These are phyloP conservation scores for Phytophthora aleatoria DNA, from an alignment of 352 stramenopile species.

Conservation along the genomic window DNA sequence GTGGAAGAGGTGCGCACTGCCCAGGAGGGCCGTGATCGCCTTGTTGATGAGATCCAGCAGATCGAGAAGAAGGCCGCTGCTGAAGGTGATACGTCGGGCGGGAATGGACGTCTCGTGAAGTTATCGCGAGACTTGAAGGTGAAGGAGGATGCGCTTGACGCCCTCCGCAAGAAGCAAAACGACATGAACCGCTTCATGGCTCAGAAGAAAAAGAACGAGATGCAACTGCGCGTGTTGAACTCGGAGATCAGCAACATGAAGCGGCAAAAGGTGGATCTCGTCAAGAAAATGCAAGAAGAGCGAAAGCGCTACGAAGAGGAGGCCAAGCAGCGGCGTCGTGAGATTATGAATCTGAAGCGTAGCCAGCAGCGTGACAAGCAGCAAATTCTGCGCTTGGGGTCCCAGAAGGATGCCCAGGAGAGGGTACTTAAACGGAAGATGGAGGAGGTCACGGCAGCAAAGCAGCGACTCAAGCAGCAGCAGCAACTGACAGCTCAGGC, in stretches of 20 bases:
- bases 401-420: conserved; percentile 85
- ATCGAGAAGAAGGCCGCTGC: conserved; percentile 66
- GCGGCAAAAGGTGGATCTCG: conserved; percentile 86
- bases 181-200: conserved; percentile 85
- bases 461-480: conserved; percentile 85
- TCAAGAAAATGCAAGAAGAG: conserved; percentile 89
- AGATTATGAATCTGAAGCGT: conserved; percentile 86
- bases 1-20: conserved; percentile 67
- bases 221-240: conserved; percentile 78
- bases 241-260: conserved; percentile 90
- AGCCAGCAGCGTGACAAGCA: conserved; percentile 84
- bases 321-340: conserved; percentile 71
- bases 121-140: conserved; percentile 75
- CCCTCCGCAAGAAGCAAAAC: conserved; percentile 79
- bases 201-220: conserved; percentile 89
- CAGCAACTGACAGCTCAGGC: conserved; percentile 76
- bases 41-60: conserved; percentile 80
- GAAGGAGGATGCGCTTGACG: conserved; percentile 77
- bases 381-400: conserved; percentile 79
- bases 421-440: conserved; percentile 88
- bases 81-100: conserved; percentile 56
- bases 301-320: conserved; percentile 86
- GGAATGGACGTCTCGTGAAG: conserved; percentile 65
- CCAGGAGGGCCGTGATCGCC: conserved; percentile 68
- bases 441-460: conserved; percentile 82